Conservation (phyloP, 768 basidiomycete genomes). For the Trametes meyenii region DNA sequence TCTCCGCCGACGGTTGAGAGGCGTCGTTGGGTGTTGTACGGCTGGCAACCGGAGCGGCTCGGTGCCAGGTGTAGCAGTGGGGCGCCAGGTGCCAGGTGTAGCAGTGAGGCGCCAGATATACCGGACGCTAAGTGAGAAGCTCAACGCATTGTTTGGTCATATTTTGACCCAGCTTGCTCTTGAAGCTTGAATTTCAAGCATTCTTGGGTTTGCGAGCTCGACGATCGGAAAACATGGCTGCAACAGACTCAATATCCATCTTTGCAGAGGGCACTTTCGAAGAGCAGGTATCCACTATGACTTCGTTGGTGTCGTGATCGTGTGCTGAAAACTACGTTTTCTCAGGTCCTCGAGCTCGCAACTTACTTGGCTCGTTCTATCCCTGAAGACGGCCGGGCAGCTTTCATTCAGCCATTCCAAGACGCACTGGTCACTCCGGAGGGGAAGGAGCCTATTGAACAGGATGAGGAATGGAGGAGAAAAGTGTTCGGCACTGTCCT, state of each 20-base stretch:
- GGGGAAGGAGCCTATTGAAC: constrained; percentile 53
- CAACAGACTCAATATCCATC: constrained; percentile 77
- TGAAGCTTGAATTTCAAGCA: constrained; percentile 22
- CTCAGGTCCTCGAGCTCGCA: constrained; percentile 75
- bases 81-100: no score
- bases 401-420: constrained; percentile 68
- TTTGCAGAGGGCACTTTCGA: constrained; percentile 89
- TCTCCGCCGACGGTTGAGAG: no score
- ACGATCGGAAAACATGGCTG: constrained; percentile 50
- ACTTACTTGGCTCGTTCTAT: constrained; percentile 68
- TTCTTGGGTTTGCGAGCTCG: constrained; percentile 1
- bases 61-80: no score
- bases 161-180: constrained; percentile 14
- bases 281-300: constrained; percentile 61
- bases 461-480: constrained; percentile 56
- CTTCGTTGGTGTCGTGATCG: background rate
- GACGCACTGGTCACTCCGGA: constrained; percentile 55
- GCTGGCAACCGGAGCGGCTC: no score
- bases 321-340: constrained; percentile 8
- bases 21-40: no score
- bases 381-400: constrained; percentile 67
- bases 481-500: constrained; percentile 62
- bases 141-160: constrained; percentile 16
- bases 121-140: no score
- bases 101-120: no score